Base-by-base conservation (phyloP, 129 eudicot genomes). In the Pseudognaphalium luteoalbum region DNA sequence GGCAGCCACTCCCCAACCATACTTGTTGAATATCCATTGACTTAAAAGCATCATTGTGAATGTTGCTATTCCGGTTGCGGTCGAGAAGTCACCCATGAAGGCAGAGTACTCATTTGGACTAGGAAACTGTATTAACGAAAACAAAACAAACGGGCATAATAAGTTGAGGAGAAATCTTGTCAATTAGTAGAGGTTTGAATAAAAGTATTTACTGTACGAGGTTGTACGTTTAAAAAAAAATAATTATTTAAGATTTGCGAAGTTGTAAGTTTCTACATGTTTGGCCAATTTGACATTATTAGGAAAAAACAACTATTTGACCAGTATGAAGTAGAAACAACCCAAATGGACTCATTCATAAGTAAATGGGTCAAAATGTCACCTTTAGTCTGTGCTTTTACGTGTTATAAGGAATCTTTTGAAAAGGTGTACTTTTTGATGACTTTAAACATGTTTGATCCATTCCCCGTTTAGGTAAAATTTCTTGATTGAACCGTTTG, bases 1-100 rank as follows among this genome's bases (percentile, higher is more conserved):
- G 14, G 99, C 99, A 25, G 99, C 99, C 66, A 86, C 91, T 7
- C 99, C 99, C 99, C 99, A 95, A 65, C 99, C 99, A 35, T 91
- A 89, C 70, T 87, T 91, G 90, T 91, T 85, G 72, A 95, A 95
- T 37, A 95, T 88, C 95, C 97, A 91, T 78, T 89, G 99, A 81
- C 99, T 91, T 30, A 91, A 61, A 33, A 95, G 85, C 99, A 95
- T 95, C 97, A 95, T 95, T 25, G 89, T 84, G 80, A 95, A 95
- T 70, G 99, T 95, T 71, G 96, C 94, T 77, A 95, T 86, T 22
- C 99, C 97, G 7, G 99, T 95, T 64, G 99, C 97, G 3, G 99
- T 89, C 25, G 99, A 95, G 83, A 95, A 95, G 85, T 95, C 99
- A 11, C 99, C 99, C 99, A 95, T 95, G 85, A 95, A 95, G 39